Conservation (phyloP, 73 alveolate genomes). For the Paraurostyla sp. region DNA sequence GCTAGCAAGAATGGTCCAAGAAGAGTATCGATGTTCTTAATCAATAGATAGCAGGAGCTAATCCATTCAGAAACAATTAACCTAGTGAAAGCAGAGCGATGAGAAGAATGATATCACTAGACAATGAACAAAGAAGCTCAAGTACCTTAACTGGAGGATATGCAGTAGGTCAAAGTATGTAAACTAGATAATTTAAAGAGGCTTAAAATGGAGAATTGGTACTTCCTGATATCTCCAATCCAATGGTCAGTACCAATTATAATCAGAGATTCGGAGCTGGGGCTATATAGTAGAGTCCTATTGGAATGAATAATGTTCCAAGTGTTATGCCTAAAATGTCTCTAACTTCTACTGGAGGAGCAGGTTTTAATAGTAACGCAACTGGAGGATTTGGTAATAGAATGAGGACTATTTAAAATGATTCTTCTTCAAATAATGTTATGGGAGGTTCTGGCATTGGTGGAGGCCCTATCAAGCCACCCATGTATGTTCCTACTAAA, state of each 20-base stretch:
- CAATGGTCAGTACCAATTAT: constrained; percentile 19
- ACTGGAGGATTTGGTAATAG: background rate
- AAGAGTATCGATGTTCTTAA: constrained; percentile 40
- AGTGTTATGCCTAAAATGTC: constrained; percentile 24
- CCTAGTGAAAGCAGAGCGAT: constrained; percentile 48
- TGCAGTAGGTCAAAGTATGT: constrained; percentile 20
- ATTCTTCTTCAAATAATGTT: background rate
- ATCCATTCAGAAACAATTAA: background rate
- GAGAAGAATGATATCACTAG: constrained; percentile 53
- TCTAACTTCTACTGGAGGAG: constrained; percentile 41
- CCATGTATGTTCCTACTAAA: constrained; percentile 35
- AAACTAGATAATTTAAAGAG: background rate
- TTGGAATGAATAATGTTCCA: background rate
- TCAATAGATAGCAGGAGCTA: background rate
- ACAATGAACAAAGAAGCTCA: background rate
- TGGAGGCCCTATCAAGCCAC: constrained; percentile 41
- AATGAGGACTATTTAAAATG: constrained; percentile 3
- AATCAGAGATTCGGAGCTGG: constrained; percentile 8
- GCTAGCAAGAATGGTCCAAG: constrained; percentile 38
- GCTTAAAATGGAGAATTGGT: background rate
- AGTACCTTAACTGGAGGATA: no score
- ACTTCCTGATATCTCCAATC: constrained; percentile 5
- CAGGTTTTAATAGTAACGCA: constrained; percentile 26
- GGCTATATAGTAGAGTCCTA: constrained; percentile 5
- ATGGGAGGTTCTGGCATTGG: constrained; percentile 35